Conservation (phyloP, 345 rosid genomes). For the Leavenworthia alabamica region DNA sequence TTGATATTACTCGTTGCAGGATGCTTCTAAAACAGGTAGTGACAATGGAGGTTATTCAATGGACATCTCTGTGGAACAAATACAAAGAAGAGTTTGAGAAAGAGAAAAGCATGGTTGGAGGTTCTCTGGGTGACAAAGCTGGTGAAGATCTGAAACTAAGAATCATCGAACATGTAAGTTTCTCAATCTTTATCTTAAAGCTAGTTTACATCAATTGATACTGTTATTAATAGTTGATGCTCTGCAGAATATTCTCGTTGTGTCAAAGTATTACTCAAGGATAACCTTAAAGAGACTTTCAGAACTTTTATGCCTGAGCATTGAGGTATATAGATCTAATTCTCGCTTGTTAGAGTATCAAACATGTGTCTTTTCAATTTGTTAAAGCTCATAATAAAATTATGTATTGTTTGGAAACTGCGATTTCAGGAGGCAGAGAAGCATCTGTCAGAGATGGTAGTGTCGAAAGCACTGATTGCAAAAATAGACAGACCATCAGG, state of each 20-base stretch:
- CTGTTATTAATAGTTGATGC: neutral
- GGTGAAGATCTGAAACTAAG: constrained; percentile 88
- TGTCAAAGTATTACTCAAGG: constrained; percentile 89
- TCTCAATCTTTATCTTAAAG: neutral
- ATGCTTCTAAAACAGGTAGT: constrained; percentile 79
- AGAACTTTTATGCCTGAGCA: constrained; percentile 74
- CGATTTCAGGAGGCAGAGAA: constrained; percentile 86
- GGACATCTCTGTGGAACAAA: constrained; percentile 90
- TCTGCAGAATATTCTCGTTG: constrained; percentile 93
- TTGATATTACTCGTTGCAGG: constrained; percentile 31
- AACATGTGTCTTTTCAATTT: neutral
- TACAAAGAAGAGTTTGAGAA: constrained; percentile 81
- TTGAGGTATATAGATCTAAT: constrained; percentile 50
- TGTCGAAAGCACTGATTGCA: constrained; percentile 83
- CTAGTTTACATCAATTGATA: neutral
- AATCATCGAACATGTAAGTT: constrained; percentile 83
- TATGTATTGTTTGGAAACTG: neutral
- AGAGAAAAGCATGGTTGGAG: constrained; percentile 79
- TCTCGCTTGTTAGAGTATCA: neutral
- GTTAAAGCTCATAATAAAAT: neutral
- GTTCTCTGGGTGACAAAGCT: constrained; percentile 85
- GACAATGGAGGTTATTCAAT: constrained; percentile 94
- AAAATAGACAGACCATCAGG: constrained; percentile 93
- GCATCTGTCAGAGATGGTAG: constrained; percentile 98
- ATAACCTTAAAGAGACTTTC: constrained; percentile 85